Percentiles rank a stretch among this genome's conserved stretches.
Conservation (phyloP, 176 grass and related monocot genomes). For the Carex kokanica region DNA sequence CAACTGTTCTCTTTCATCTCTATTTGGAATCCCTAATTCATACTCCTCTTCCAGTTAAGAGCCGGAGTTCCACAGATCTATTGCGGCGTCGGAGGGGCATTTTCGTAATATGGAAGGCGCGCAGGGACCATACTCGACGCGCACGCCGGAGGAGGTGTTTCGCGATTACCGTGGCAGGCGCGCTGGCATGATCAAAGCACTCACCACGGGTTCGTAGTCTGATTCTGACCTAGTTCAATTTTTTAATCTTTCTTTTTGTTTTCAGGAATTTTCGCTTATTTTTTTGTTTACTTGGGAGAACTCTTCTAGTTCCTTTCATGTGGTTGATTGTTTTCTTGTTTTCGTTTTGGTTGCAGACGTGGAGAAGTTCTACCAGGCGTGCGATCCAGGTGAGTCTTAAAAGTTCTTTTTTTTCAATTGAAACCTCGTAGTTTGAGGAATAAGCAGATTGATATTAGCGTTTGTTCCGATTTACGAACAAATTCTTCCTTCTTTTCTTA, state of each 20-base stretch:
- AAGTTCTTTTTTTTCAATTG: slow-evolving; percentile 34
- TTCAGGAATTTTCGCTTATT: slow-evolving; percentile 9
- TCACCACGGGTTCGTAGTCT: slow-evolving; percentile 57
- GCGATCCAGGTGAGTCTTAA: slow-evolving; percentile 70
- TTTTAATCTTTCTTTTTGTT: not conserved
- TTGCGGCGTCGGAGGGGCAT: slow-evolving; percentile 35
- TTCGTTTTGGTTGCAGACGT: slow-evolving; percentile 58
- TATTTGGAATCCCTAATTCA: slow-evolving; percentile 29
- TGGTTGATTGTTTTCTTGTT: not conserved
- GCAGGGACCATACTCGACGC: slow-evolving; percentile 31
- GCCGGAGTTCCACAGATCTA: not conserved
- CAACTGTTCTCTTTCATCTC: slow-evolving; percentile 22
- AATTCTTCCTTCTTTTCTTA: not conserved
- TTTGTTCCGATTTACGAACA: slow-evolving; percentile 3
- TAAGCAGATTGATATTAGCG: not conserved
- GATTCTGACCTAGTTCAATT: not conserved
- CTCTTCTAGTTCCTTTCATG: not conserved
- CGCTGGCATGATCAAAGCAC: slow-evolving; percentile 89
- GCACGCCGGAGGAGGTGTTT: slow-evolving; percentile 86
- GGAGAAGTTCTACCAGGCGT: slow-evolving; percentile 90
- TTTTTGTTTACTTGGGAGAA: not conserved
- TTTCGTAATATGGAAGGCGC: slow-evolving; percentile 58
- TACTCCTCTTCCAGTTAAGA: slow-evolving; percentile 17
- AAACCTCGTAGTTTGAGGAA: slow-evolving; percentile 9
- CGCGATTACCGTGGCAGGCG: slow-evolving; percentile 78